phyloP scores from a whole-genome alignment of 805 yeast species.

The Saccharomycopsis synnaedendra region DNA sequence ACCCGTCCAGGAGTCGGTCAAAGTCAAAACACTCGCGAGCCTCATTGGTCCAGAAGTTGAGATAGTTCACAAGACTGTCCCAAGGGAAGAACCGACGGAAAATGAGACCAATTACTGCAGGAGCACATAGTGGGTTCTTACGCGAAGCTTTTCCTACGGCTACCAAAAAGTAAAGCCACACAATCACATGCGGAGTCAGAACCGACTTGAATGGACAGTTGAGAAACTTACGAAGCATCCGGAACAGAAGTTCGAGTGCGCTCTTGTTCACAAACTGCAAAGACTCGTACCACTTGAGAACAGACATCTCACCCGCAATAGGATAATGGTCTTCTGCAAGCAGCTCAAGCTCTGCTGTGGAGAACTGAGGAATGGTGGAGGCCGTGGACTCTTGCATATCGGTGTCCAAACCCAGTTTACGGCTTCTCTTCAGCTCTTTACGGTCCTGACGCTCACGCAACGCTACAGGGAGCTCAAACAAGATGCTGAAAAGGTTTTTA shows the following conservation, averaged over 20 bases:
- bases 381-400: neutral
- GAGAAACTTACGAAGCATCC: slow-evolving; percentile 54
- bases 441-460: slow-evolving; percentile 61
- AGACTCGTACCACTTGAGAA: slow-evolving; percentile 44
- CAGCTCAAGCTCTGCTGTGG: slow-evolving; percentile 8
- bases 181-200: slow-evolving; percentile 61
- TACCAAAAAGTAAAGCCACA: slow-evolving; percentile 65
- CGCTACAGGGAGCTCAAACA: slow-evolving; percentile 63
- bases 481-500: slow-evolving; percentile 61
- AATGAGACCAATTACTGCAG: slow-evolving; percentile 35
- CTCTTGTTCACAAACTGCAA: slow-evolving; percentile 48
- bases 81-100: slow-evolving; percentile 55
- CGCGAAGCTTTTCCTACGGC: slow-evolving; percentile 48
- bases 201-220: slow-evolving; percentile 57
- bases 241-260: slow-evolving; percentile 55
- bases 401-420: slow-evolving; percentile 16
- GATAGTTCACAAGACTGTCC: slow-evolving; percentile 49
- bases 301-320: slow-evolving; percentile 22
- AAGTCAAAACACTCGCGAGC: slow-evolving; percentile 17
- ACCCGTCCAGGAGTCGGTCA: slow-evolving; percentile 14
- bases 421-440: slow-evolving; percentile 50
- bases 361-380: slow-evolving; percentile 1
- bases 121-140: slow-evolving; percentile 32
- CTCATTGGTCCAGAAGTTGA: slow-evolving; percentile 32
- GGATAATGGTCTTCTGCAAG: slow-evolving; percentile 15